A percentile compares a stretch with the other conserved stretches of the same genome.
Evolutionary conservation across 495 filamentous ascomycete species (phyloP).

Genomic region (Tuber calosporum): DNA sequence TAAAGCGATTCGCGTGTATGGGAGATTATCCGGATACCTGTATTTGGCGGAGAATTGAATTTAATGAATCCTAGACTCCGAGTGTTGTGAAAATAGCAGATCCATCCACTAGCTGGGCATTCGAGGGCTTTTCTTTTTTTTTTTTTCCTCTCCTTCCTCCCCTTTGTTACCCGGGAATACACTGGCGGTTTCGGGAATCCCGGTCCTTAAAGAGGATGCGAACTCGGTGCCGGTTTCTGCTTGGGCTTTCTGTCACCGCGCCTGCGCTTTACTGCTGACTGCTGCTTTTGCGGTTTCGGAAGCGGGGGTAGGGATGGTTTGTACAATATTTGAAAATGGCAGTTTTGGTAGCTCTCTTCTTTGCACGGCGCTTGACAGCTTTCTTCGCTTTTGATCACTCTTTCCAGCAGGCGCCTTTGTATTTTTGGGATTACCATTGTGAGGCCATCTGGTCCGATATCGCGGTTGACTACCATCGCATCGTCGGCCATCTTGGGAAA

Average conservation of each 20-base stretch:
- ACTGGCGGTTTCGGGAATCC: constrained; percentile 59
- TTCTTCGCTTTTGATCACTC: constrained; percentile 77
- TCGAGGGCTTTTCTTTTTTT: constrained; percentile 68
- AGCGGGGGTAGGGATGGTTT: constrained; percentile 16
- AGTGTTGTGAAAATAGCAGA: constrained; percentile 75
- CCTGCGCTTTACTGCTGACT: constrained; percentile 28
- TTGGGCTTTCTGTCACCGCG: constrained; percentile 9
- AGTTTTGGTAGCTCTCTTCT: constrained; percentile 38
- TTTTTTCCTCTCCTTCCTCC: constrained; percentile 50
- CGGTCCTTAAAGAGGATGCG: constrained; percentile 84
- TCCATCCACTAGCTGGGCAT: constrained; percentile 82
- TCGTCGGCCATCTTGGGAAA: constrained; percentile 69
- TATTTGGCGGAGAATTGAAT: no score
- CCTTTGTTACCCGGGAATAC: constrained; percentile 42
- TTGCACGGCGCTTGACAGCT: constrained; percentile 51
- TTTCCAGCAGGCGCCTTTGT: constrained; percentile 86
- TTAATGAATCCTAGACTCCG: no score
- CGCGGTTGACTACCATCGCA: constrained; percentile 91
- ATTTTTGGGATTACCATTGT: constrained; percentile 53
- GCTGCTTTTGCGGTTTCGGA: constrained; percentile 24
- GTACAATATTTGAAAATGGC: constrained; percentile 29
- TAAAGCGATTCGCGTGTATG: constrained; percentile 69
- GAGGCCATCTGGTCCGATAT: constrained; percentile 54
- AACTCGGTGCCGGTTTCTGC: constrained; percentile 47
- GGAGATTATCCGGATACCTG: constrained; percentile 71